A percentile compares a stretch with the other conserved stretches of the same genome.
Conservation (phyloP, 495 filamentous ascomycete species). For the Diplogelasinospora grovesii region DNA sequence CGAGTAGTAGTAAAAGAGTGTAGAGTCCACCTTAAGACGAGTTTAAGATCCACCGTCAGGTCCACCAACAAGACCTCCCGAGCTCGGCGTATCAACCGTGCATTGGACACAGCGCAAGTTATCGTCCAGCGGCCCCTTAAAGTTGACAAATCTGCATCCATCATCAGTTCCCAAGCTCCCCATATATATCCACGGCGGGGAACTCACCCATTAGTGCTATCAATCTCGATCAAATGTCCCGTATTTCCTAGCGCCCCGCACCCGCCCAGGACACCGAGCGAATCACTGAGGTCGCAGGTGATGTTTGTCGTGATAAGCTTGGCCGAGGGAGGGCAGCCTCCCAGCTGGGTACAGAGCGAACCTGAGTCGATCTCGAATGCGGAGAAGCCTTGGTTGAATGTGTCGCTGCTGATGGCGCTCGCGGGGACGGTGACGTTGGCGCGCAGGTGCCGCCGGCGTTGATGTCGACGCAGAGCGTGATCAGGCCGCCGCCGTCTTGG, state of each 20-base stretch:
- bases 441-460: slow-evolving; percentile 6
- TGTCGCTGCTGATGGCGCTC: slow-evolving; percentile 5
- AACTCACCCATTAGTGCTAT: slow-evolving; percentile 1
- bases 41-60: no score
- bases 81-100: no score
- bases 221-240: slow-evolving; percentile 1
- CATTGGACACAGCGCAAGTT: slow-evolving; percentile 7
- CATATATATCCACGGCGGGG: background rate
- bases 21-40: no score
- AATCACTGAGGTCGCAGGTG: slow-evolving; percentile 2
- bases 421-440: slow-evolving; percentile 7
- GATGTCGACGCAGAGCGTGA: slow-evolving; percentile 8
- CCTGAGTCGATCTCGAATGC: slow-evolving; percentile 5
- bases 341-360: background rate
- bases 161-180: background rate
- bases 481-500: no score
- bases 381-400: slow-evolving; percentile 1
- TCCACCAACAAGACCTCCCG: no score
- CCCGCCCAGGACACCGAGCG: slow-evolving; percentile 1
- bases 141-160: slow-evolving; percentile 1
- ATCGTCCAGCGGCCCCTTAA: background rate
- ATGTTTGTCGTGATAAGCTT: background rate
- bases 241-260: background rate
- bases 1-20: no score
- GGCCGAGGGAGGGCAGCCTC: slow-evolving; percentile 6